Conservation (phyloP, 2,329 filamentous ascomycete genomes). For the Nothomitra cinnamomea region DNA sequence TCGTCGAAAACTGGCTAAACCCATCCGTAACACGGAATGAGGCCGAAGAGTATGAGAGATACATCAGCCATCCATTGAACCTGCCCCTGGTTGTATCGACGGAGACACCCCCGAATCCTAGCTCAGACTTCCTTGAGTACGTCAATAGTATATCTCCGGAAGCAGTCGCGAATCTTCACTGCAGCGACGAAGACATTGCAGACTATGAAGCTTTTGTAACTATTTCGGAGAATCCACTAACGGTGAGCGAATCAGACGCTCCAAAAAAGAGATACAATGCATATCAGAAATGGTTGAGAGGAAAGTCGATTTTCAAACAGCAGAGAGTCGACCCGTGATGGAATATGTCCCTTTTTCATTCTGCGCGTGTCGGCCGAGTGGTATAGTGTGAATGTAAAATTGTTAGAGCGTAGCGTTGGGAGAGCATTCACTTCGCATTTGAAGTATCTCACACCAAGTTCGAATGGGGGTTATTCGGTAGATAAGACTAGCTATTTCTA, state of each 20-base stretch:
- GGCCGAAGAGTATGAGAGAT: slow-evolving; percentile 71
- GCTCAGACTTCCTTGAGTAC: slow-evolving; percentile 63
- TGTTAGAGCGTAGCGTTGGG: not conserved
- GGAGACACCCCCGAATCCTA: slow-evolving; percentile 24
- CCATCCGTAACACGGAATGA: slow-evolving; percentile 64
- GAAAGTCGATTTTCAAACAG: slow-evolving; percentile 95
- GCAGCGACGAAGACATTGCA: slow-evolving; percentile 46
- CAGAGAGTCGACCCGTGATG: slow-evolving; percentile 36
- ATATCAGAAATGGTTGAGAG: slow-evolving; percentile 84
- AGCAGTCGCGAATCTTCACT: slow-evolving; percentile 31
- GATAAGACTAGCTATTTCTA: slow-evolving; percentile 1
- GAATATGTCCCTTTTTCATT: not conserved
- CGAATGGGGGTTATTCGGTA: not conserved
- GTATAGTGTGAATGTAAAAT: not conserved
- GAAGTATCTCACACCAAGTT: not conserved
- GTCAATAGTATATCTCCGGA: slow-evolving; percentile 50
- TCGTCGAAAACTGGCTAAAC: slow-evolving; percentile 71
- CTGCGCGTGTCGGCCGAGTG: not conserved
- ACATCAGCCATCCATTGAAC: slow-evolving; percentile 76
- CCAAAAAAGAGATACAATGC: slow-evolving; percentile 93
- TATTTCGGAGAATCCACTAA: slow-evolving; percentile 67
- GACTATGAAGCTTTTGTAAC: slow-evolving; percentile 64
- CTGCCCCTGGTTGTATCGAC: slow-evolving; percentile 61
- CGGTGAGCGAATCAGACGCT: slow-evolving; percentile 71
- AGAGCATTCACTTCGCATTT: not conserved